A percentile compares a stretch with the other conserved stretches of the same genome.
Conservation (phyloP, 2,329 filamentous ascomycete genomes). For the Ophiostoma pallidulum region DNA sequence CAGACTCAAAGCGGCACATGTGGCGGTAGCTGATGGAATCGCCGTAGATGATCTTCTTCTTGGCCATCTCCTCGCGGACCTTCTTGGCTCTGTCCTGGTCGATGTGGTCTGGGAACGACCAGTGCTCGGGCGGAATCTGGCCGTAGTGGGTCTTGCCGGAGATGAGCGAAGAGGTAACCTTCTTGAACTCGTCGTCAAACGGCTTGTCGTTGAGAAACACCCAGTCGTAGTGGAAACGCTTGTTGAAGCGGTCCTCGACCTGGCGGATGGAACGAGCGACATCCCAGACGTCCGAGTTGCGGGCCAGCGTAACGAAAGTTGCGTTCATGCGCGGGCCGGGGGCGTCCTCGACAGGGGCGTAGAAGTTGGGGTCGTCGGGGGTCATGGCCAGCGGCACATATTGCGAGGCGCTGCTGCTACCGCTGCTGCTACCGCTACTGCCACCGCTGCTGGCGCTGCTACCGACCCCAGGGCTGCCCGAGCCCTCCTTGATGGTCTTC, state of each 20-base stretch:
- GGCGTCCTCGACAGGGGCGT: conserved; percentile 41
- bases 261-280: conserved; percentile 93
- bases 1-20: conserved; percentile 99
- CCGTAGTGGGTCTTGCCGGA: conserved; percentile 90
- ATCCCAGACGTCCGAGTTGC: conserved; percentile 92
- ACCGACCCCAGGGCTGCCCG: too few species aligned
- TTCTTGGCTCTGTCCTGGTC: conserved; percentile 87
- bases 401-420: conserved; percentile 22
- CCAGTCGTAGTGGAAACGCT: conserved; percentile 96
- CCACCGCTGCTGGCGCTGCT: neutral
- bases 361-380: conserved; percentile 43
- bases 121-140: conserved; percentile 81
- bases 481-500: neutral
- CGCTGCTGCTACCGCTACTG: conserved; percentile 18
- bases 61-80: conserved; percentile 87
- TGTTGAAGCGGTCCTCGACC: conserved; percentile 96
- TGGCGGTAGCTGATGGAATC: conserved; percentile 95
- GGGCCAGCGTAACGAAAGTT: conserved; percentile 90
- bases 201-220: conserved; percentile 96
- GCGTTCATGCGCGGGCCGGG: conserved; percentile 80
- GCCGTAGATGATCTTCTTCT: conserved; percentile 95
- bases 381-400: conserved; percentile 40
- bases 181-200: conserved; percentile 89
- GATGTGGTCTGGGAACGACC: conserved; percentile 94
- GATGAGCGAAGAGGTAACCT: conserved; percentile 78